Evolutionary conservation across 306 rosid species (phyloP), one percentile per base, ranked within the genome.

Genomic region (Echinosophora koreensis): DNA sequence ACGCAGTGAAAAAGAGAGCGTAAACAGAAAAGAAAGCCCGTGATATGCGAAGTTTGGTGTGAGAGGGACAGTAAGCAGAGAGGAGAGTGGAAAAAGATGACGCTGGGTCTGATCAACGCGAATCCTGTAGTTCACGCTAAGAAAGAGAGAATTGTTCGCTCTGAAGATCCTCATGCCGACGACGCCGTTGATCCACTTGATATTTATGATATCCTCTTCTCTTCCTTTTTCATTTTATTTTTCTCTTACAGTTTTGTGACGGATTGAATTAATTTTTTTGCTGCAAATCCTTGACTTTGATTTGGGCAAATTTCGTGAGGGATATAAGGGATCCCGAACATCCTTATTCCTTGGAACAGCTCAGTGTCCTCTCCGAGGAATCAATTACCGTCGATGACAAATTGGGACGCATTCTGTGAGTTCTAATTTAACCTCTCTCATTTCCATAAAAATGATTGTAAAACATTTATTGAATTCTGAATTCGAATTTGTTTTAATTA

Each of bases 291-390:
- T 90, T 95, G 84, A 95, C 97, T 84, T 79, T 44, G 71, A 71
- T 72, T 90, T 89, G 64, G 62, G 49, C 69, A 95, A 77, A 95
- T 92, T 92, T 89, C 76, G 97, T 92, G 90, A 89, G 97, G 86
- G 97, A 95, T 82, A 95, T 95, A 15, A 90, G 98, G 92, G 98
- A 95, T 95, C 98, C 98, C 28, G 98, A 95, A 64, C 98, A 95
- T 79, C 98, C 98, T 7, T 95, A 95, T 77, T 95, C 98, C n/a
- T 75, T 95, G 59, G 98, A 92, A 77, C 98, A 95, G 88, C 95
- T 95, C 71, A 92, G 97, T 54, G 98, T 95, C 32, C 93, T 95
- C 14, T 95, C 98, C 0, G 97, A 95, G 81, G 97, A 95, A 79
- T 95, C 98, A 13, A 90, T 95, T 76, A 88, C 97, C 14, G 97